Evolutionary conservation across 1,139 yeast species (phyloP).

Genomic region (Sugiyamaella pinicola): DNA sequence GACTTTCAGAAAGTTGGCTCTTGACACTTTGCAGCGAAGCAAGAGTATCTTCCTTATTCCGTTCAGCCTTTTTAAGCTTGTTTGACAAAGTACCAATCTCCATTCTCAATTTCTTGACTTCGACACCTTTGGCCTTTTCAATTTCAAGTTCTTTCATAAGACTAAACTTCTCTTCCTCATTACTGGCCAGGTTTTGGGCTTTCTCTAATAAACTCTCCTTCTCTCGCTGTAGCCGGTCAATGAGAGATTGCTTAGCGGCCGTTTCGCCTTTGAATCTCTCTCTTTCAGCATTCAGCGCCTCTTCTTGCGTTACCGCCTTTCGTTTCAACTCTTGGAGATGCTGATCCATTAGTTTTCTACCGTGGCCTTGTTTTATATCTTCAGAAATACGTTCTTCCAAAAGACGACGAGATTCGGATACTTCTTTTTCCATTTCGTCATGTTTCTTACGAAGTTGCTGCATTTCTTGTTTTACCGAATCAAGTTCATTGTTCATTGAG

Average conservation of each 20-base stretch:
- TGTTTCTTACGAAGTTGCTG: slow-evolving; percentile 35
- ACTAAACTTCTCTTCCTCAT: slow-evolving; percentile 30
- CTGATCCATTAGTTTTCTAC: slow-evolving; percentile 31
- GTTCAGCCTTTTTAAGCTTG: slow-evolving; percentile 44
- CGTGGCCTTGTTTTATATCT: slow-evolving; percentile 32
- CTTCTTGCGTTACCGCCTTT: slow-evolving; percentile 37
- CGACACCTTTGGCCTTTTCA: slow-evolving; percentile 31
- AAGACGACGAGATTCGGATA: slow-evolving; percentile 33
- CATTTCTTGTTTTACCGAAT: slow-evolving; percentile 33
- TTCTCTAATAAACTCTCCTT: slow-evolving; percentile 28
- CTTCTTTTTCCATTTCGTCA: slow-evolving; percentile 36
- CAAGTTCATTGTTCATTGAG: slow-evolving; percentile 26
- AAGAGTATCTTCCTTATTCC: slow-evolving; percentile 31
- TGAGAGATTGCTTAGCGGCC: slow-evolving; percentile 33
- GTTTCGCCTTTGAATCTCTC: slow-evolving; percentile 33
- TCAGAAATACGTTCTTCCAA: slow-evolving; percentile 38
- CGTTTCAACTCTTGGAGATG: slow-evolving; percentile 32
- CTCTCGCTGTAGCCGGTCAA: slow-evolving; percentile 32
- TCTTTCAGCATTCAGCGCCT: slow-evolving; percentile 30
- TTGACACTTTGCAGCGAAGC: slow-evolving; percentile 28
- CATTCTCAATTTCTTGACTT: slow-evolving; percentile 28
- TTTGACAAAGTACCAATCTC: slow-evolving; percentile 44
- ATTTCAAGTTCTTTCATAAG: slow-evolving; percentile 32
- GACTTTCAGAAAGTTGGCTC: slow-evolving; percentile 31
- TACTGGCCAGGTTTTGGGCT: slow-evolving; percentile 23